Conservation (phyloP, 179 eudicot genomes). For the Sideroxylon spinosum region DNA sequence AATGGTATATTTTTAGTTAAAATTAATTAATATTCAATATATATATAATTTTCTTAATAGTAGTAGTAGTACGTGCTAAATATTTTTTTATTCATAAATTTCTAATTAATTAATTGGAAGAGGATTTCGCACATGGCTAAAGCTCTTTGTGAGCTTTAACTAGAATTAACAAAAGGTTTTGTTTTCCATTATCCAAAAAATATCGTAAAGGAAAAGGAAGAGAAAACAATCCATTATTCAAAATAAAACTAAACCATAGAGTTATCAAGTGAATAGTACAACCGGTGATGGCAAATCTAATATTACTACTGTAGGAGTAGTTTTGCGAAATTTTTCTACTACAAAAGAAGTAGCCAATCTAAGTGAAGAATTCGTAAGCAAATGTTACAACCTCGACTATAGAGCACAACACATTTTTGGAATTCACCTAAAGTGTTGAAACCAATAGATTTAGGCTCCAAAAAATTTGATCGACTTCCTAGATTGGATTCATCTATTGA, state of each 20-base stretch:
- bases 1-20: neutral
- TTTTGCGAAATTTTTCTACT: constrained; percentile 33
- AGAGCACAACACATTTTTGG: constrained; percentile 26
- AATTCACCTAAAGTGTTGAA: constrained; percentile 21
- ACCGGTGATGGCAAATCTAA: neutral
- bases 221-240: neutral
- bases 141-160: constrained; percentile 37
- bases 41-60: too few relatives aligned
- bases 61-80: too few relatives aligned
- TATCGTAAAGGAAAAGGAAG: neutral
- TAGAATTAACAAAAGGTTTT: too few relatives aligned
- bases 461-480: neutral
- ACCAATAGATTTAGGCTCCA: constrained; percentile 14
- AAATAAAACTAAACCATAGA: too few relatives aligned
- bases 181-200: neutral
- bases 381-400: constrained; percentile 30
- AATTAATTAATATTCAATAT: neutral
- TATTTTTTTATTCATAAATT: constrained; percentile 15
- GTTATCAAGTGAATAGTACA: neutral
- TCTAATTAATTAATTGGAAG: too few relatives aligned
- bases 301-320: too few relatives aligned
- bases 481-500: too few relatives aligned
- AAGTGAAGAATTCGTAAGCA: neutral
- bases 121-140: constrained; percentile 35
- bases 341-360: constrained; percentile 33